Percentiles rank a stretch among this genome's conserved stretches.
Evolutionary conservation across 345 rosid species (phyloP).

Genomic region (Eucalyptus sp.): DNA sequence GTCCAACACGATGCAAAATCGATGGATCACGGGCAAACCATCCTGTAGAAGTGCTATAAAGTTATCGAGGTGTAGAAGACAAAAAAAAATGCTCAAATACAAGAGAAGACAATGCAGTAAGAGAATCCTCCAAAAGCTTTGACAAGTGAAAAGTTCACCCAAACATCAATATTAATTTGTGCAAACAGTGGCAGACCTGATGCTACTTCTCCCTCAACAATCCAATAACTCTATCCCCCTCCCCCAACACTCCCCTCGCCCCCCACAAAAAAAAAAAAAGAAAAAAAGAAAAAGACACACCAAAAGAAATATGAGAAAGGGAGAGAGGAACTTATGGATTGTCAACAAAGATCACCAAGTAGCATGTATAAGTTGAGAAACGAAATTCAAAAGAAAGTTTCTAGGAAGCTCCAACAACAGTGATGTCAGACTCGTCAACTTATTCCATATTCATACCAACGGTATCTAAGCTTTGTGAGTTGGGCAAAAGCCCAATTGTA

Average conservation of each 20-base stretch:
- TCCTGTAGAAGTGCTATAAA: slow-evolving; percentile 25
- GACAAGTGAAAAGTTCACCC: not conserved
- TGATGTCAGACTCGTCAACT: not conserved
- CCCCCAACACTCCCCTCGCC: not conserved
- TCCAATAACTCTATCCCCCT: not conserved
- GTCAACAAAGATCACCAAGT: not conserved
- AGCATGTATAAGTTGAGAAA: not conserved
- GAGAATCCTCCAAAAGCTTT: not conserved
- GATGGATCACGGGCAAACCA: slow-evolving; percentile 83
- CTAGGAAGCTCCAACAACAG: not conserved
- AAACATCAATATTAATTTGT: not conserved
- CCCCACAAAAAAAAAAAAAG: not conserved
- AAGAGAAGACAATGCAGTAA: not conserved
- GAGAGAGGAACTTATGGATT: not conserved
- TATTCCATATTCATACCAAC: slow-evolving; percentile 42
- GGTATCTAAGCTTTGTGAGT: slow-evolving; percentile 77
- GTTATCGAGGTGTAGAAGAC: not conserved
- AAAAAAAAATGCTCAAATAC: not conserved
- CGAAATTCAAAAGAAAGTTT: not conserved
- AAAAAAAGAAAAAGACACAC: not conserved
- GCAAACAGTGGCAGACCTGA: not conserved
- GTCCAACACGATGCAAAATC: slow-evolving; percentile 59
- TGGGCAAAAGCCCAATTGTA: slow-evolving; percentile 65
- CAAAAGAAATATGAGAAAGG: not conserved
- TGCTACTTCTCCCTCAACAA: not conserved